Evolutionary conservation across 768 basidiomycete species (phyloP).

Genomic region (Cystofilobasidium bisporidii): DNA sequence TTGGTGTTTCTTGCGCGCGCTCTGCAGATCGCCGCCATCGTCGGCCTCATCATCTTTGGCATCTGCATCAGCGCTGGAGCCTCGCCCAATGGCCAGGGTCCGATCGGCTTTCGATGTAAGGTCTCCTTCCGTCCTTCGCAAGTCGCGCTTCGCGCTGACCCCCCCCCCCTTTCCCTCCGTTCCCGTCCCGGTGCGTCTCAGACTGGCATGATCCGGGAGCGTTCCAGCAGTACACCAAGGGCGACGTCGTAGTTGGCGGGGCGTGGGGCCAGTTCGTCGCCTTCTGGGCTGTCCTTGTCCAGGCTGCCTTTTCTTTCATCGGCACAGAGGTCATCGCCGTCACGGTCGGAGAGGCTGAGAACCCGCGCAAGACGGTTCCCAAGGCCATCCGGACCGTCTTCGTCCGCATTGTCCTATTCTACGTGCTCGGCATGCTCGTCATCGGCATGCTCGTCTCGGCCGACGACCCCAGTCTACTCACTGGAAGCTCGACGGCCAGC

Average conservation of each 20-base stretch:
- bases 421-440: constrained; percentile 34
- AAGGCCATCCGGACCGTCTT: constrained; percentile 18
- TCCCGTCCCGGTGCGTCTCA: background rate
- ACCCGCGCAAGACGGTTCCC: constrained; percentile 38
- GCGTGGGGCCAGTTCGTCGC: constrained; percentile 34
- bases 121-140: too few relatives aligned
- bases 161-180: too few relatives aligned
- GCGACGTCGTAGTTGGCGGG: constrained; percentile 29
- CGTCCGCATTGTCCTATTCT: constrained; percentile 32
- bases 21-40: constrained; percentile 45
- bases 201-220: constrained; percentile 32
- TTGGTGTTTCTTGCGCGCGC: constrained; percentile 30
- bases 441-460: constrained; percentile 38
- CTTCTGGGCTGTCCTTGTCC: constrained; percentile 44
- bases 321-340: constrained; percentile 24
- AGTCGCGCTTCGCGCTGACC: too few relatives aligned
- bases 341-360: constrained; percentile 43
- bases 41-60: constrained; percentile 40
- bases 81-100: constrained; percentile 35
- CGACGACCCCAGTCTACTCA: constrained; percentile 30
- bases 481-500: constrained; percentile 32
- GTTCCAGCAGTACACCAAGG: constrained; percentile 24
- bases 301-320: constrained; percentile 27
- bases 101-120: constrained; percentile 39
- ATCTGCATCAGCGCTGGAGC: constrained; percentile 37